Evolutionary conservation across 768 basidiomycete genomes (phyloP), one percentile per base, ranked within the genome.

Genomic region (Boletus patriciae): DNA sequence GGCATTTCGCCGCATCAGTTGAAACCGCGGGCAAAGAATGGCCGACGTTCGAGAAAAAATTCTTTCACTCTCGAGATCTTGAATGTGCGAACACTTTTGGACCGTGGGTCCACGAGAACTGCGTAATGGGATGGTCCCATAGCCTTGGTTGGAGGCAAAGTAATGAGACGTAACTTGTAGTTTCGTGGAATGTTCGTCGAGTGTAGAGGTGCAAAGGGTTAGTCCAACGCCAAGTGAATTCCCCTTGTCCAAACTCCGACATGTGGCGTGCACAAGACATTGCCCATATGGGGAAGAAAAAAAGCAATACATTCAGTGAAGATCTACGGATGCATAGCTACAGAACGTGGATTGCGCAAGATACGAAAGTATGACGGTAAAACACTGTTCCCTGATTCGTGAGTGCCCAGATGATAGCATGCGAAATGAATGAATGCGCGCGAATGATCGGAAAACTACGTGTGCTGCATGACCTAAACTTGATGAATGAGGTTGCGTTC

Each of bases 31-130:
- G 50, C 29, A 52, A 58, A 63, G 57, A 42, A 55, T 53, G 55
- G 64, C 37, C 37, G 52, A 52, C 48, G n/a, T 31, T 43, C 15
- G 29, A 54, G 62, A 59, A 65, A 67, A 68, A 68, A 69, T 69
- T 69, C 33, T 68, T 68, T 68, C 67, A 68, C 62, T 16, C 16
- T 52, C 7, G 25, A 50, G 34, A 52, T 40, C 31, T 31, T 27
- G 42, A 31, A 33, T 49, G 54, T 48, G 48, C n/a, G 46, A 50
- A 41, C 23, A 7, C 37, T 46, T 23, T 55, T 46, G 5, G 49
- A 13, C 40, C 18, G 38, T 41, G n/a, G n/a, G 48, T 41, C 45
- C 16, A 27, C 27, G 8, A n/a, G n/a, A n/a, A n/a, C n/a, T 40
- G 40, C 38, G 27, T 52, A 66, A 55, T 50, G 36, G 55, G 36